phyloP scores from a whole-genome alignment of 1,284 basidiomycete genomes.

The Mycena sp. region DNA sequence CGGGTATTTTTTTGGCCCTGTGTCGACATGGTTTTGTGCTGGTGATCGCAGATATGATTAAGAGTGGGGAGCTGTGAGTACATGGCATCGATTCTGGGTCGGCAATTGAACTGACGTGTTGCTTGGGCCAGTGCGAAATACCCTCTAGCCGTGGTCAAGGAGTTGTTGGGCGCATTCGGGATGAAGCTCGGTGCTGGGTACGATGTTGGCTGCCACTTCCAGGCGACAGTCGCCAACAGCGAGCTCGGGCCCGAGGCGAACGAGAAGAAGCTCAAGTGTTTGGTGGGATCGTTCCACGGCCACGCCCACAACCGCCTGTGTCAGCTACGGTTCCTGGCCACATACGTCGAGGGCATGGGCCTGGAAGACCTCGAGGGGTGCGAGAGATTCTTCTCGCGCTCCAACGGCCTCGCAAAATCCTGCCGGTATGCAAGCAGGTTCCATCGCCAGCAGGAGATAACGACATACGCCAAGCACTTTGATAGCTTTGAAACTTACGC shows the following conservation, averaged over 20 bases:
- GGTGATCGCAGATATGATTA: constrained; percentile 41
- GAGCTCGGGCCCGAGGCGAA: constrained; percentile 13
- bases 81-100: background rate
- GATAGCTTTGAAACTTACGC: constrained; percentile 39
- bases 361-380: constrained; percentile 43
- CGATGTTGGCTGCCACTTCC: constrained; percentile 33
- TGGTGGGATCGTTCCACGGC: constrained; percentile 37
- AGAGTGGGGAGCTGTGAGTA: constrained; percentile 45
- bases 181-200: constrained; percentile 11
- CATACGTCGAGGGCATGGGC: constrained; percentile 38
- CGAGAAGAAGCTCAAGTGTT: background rate
- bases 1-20: constrained; percentile 41
- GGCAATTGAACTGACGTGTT: background rate
- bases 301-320: constrained; percentile 41
- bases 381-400: constrained; percentile 40
- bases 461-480: constrained; percentile 30
- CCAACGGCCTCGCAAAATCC: constrained; percentile 40
- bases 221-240: constrained; percentile 15
- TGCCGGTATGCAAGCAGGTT: constrained; percentile 36
- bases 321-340: constrained; percentile 37
- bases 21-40: background rate
- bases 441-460: constrained; percentile 39
- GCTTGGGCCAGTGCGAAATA: constrained; percentile 22
- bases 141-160: constrained; percentile 21
- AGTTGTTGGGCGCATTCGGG: constrained; percentile 17